Percentiles rank a stretch among this genome's conserved stretches.
These are phyloP conservation scores for Talaromyces sp. DNA, from an alignment of 2,329 filamentous ascomycete genomes.

Conservation along the genomic window DNA sequence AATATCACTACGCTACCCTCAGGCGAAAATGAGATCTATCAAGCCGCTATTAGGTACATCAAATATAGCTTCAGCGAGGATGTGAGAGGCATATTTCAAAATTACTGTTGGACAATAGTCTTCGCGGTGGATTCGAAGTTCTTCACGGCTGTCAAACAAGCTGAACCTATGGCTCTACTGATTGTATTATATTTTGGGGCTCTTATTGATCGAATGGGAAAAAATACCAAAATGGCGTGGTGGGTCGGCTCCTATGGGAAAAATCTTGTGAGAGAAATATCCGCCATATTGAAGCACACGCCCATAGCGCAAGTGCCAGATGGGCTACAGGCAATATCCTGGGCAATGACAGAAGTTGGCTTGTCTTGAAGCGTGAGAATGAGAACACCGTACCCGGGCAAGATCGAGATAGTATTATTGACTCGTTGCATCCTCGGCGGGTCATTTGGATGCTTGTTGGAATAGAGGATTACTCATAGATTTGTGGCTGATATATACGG, in stretches of 20 bases:
- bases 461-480: background rate
- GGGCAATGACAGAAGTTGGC: background rate
- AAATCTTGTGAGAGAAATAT: background rate
- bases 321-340: background rate
- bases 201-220: background rate
- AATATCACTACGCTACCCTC: background rate
- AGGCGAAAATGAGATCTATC: background rate
- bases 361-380: background rate
- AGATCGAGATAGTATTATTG: background rate
- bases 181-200: background rate
- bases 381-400: background rate
- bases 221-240: background rate
- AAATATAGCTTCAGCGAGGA: background rate
- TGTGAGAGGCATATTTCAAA: background rate
- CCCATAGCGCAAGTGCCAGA: background rate
- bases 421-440: background rate
- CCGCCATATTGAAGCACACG: background rate
- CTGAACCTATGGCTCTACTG: background rate
- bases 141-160: background rate
- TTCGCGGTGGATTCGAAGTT: background rate
- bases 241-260: background rate
- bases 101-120: background rate
- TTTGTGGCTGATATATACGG: background rate
- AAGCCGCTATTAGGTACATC: background rate
- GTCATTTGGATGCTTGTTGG: background rate